Evolutionary conservation across 208 protist genomes (phyloP), one percentile per base, ranked within the genome.

Genomic region (Trypanosoma avium): DNA sequence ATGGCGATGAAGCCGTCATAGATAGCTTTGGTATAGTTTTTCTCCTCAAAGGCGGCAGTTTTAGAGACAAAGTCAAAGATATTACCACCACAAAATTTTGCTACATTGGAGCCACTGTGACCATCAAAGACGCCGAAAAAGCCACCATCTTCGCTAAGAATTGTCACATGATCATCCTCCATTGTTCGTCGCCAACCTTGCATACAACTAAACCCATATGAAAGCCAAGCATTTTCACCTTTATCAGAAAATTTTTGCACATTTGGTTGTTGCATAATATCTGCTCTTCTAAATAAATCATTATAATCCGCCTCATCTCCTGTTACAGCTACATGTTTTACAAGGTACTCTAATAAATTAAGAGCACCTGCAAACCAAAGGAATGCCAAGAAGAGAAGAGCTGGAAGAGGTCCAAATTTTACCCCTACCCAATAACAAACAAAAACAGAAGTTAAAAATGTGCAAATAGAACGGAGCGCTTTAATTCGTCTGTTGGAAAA

Each of bases 91-190:
- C 90, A 95, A 66, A 89, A 93, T 53, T 80, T 78, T 4, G 88
- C 76, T 1, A 82, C 84, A 13, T 68, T 82, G 30, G 81, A 22
- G 7, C 90, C 89, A 63, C 87, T 92, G 72, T 97, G 93, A 32
- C 93, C 93, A 61, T 97, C 93, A 69, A 92, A 97, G 5, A 97
- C 82, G 19, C 81, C 93, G 36, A 94, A 97, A 67, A 95, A 92
- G 47, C 86, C 90, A 50, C 84, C 86, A 35, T 88, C 77, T 6
- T 86, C 76, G 0, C 86, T 67, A 13, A 93, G 70, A 17, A 85
- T 46, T 17, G 80, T 75, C 32, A 90, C 93, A 68, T 97, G 93
- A 30, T 83, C 84, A 65, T 97, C 93, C 70, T 97, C 90, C 93
- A 97, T 97, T 17, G 71, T 73, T 13, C 90, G 75, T 24, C 93